Conservation (phyloP, 2,329 filamentous ascomycete genomes). For the Colletotrichum sp. region DNA sequence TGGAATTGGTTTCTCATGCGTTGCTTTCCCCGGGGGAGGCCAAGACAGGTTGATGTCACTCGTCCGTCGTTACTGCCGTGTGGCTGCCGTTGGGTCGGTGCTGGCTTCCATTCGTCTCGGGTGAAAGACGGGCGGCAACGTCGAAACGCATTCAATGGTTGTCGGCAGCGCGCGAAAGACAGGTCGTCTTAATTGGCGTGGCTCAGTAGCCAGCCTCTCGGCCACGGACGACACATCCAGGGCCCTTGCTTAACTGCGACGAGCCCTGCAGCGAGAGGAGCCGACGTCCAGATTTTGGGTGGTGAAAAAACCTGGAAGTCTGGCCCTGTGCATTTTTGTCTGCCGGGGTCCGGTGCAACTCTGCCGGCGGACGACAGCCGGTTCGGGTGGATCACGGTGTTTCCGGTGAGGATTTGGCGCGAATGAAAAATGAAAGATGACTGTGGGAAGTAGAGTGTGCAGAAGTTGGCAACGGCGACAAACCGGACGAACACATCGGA, state of each 20-base stretch:
- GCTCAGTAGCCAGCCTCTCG: background rate
- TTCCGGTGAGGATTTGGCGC: background rate
- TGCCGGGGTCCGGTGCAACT: constrained; percentile 13
- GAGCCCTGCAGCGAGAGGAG: constrained; percentile 7
- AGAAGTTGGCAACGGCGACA: background rate
- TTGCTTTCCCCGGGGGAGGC: background rate
- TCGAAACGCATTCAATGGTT: background rate
- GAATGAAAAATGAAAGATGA: background rate
- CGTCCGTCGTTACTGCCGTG: background rate
- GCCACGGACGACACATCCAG: background rate
- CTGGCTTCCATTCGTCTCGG: background rate
- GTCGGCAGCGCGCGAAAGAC: background rate
- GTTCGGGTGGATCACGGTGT: constrained; percentile 3
- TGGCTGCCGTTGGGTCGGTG: background rate
- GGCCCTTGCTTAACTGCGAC: background rate
- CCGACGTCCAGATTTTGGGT: background rate
- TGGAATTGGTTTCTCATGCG: background rate
- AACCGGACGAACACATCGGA: background rate
- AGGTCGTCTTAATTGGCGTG: background rate
- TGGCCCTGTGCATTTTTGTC: background rate
- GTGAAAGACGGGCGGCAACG: background rate
- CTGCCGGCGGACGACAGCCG: constrained; percentile 3
- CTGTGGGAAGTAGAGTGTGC: background rate
- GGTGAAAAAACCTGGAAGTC: constrained; percentile 11
- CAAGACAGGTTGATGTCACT: constrained; percentile 16